phyloP scores from a whole-genome alignment of 345 rosid species.

The Lepidium sativum region DNA sequence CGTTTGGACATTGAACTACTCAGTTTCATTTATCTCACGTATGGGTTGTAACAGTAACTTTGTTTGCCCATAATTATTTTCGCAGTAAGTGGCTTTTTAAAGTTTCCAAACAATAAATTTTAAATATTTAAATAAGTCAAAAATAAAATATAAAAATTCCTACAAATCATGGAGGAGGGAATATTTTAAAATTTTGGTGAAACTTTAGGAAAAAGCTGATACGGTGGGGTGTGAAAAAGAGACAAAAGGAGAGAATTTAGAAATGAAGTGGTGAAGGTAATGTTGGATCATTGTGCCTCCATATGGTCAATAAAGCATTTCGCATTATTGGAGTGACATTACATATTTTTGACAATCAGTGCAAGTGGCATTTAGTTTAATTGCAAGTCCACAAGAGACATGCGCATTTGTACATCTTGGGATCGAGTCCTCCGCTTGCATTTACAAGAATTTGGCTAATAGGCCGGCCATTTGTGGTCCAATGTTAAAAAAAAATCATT shows the following conservation, averaged over 20 bases:
- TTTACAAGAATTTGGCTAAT: too few relatives aligned
- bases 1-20: conserved; percentile 6
- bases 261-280: conserved; percentile 18
- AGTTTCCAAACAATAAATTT: conserved; percentile 14
- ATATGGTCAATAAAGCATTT: conserved; percentile 46
- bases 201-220: conserved; percentile 29
- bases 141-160: neutral
- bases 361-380: too few relatives aligned
- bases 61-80: conserved; percentile 2
- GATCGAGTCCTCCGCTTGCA: too few relatives aligned
- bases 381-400: too few relatives aligned
- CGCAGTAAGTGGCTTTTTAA: conserved; percentile 13
- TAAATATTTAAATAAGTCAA: neutral
- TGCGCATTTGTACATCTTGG: too few relatives aligned
- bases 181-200: conserved; percentile 17
- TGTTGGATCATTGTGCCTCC: conserved; percentile 23
- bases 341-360: conserved; percentile 16
- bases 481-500: too few relatives aligned
- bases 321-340: conserved; percentile 32
- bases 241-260: conserved; percentile 27
- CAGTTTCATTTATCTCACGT: conserved; percentile 16
- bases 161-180: conserved; percentile 13
- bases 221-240: conserved; percentile 31
- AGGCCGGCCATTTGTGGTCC: too few relatives aligned
- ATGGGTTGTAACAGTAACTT: conserved; percentile 10